Evolutionary conservation across 1,139 yeast genomes (phyloP), one percentile per base, ranked within the genome.

Genomic region (Saccharomyces pastorianus): DNA sequence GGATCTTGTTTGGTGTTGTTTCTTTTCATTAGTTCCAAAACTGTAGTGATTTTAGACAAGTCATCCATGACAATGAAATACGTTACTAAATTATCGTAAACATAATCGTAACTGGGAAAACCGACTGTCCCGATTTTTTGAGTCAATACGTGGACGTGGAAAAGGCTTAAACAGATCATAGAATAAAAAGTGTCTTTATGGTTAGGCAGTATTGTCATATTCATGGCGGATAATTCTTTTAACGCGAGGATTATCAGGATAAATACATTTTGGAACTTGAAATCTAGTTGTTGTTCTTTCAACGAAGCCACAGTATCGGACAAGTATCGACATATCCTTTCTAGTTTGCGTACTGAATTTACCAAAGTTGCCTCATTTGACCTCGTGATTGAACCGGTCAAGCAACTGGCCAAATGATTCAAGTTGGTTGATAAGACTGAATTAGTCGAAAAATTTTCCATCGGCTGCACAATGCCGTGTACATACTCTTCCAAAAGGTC

Each of bases 101-200:
- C 60, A 31, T 58, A 59, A 46, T 64, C 65, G 48, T 66, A 68
- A 7, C 64, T 57, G 29, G 61, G 58, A 48, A 68, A 67, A 2
- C 67, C 71, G 6, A 50, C 52, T 1, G 56, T 53, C 2, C 71
- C 71, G 48, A 67, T 59, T 52, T 65, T 68, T 3, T 55, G 50
- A 2, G 64, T 56, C 28, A 68, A 64, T 47, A 64, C 67, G 51
- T 64, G 59, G 17, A 62, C 44, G 48, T 59, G 51, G 51, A 56
- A 64, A 17, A 38, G 44, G 17, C 44, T 38, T 11, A 68, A 50
- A 13, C 60, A 56, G 32, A 59, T 51, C 2, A 64, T 38, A 14
- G 58, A 38, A 11, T 38, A 38, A 8, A 38, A 38, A 17, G 17
- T 20, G 25, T 17, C n/a, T 38, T 17, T 38, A 11, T 38, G 44